A percentile compares a stretch with the other conserved stretches of the same genome.
Evolutionary conservation across 345 rosid genomes (phyloP).

Genomic region (Pugionium cornutum): DNA sequence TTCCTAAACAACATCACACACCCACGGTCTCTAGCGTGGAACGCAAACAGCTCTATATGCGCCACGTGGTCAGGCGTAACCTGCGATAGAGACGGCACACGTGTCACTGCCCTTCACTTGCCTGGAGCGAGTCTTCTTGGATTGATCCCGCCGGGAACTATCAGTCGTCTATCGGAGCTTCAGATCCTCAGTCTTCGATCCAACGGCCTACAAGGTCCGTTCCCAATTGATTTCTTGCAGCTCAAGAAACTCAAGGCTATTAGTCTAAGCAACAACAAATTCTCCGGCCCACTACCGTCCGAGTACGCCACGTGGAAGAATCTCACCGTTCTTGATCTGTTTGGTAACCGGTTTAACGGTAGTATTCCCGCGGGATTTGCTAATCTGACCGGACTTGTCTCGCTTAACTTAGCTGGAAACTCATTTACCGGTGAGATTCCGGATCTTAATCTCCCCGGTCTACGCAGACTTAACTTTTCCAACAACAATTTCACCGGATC

Average conservation of each 20-base stretch:
- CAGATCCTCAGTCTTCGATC: constrained; percentile 74
- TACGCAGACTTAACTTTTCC: constrained; percentile 60
- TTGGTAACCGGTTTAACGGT: constrained; percentile 66
- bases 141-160: constrained; percentile 56
- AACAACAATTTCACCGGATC: constrained; percentile 69
- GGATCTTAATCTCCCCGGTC: constrained; percentile 47
- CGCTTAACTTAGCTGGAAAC: constrained; percentile 67
- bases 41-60: constrained; percentile 53
- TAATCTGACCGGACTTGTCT: constrained; percentile 52
- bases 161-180: constrained; percentile 73
- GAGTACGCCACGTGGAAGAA: constrained; percentile 72
- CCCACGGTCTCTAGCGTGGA: constrained; percentile 65
- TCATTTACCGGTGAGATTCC: constrained; percentile 75
- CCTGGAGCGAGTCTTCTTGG: constrained; percentile 72
- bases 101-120: constrained; percentile 63
- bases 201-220: constrained; percentile 63
- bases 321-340: constrained; percentile 60
- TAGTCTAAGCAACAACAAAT: constrained; percentile 60
- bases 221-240: constrained; percentile 66
- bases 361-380: constrained; percentile 62
- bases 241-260: constrained; percentile 61
- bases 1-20: constrained; percentile 55
- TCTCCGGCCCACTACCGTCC: constrained; percentile 64
- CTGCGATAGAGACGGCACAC: constrained; percentile 59
- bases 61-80: constrained; percentile 70